phyloP scores from a whole-genome alignment of 768 basidiomycete species.

The Russula sp. region DNA sequence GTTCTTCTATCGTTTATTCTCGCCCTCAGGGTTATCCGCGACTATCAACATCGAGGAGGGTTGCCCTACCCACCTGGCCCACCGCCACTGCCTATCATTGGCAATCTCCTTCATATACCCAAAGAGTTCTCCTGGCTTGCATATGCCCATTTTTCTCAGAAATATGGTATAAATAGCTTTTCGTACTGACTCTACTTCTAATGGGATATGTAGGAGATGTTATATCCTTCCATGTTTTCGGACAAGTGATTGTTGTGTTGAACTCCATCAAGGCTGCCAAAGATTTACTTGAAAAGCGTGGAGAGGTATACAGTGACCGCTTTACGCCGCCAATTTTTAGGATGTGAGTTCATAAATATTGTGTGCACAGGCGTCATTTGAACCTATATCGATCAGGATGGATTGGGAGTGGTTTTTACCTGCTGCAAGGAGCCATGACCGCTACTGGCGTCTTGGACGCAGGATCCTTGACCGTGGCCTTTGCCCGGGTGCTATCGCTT shows the following conservation, averaged over 20 bases:
- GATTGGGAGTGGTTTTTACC: background rate
- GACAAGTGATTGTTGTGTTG: slow-evolving; percentile 6
- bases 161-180: too few relatives aligned
- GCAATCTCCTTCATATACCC: too few relatives aligned
- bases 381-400: background rate
- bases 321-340: background rate
- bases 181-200: too few relatives aligned
- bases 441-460: background rate
- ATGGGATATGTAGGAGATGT: slow-evolving; percentile 3
- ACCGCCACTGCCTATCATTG: slow-evolving; percentile 1
- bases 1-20: background rate
- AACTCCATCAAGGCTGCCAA: background rate
- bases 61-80: slow-evolving; percentile 9
- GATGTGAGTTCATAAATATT: background rate
- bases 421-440: background rate
- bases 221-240: slow-evolving; percentile 1
- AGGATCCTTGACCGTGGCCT: slow-evolving; percentile 7
- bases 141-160: too few relatives aligned
- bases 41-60: background rate
- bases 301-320: slow-evolving; percentile 5
- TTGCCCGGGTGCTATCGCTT: background rate
- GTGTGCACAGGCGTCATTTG: background rate
- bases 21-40: background rate
- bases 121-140: too few relatives aligned
- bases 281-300: slow-evolving; percentile 11